Base-by-base conservation (phyloP, 1,139 yeast genomes). In the Meyerozyma guilliermondii region DNA sequence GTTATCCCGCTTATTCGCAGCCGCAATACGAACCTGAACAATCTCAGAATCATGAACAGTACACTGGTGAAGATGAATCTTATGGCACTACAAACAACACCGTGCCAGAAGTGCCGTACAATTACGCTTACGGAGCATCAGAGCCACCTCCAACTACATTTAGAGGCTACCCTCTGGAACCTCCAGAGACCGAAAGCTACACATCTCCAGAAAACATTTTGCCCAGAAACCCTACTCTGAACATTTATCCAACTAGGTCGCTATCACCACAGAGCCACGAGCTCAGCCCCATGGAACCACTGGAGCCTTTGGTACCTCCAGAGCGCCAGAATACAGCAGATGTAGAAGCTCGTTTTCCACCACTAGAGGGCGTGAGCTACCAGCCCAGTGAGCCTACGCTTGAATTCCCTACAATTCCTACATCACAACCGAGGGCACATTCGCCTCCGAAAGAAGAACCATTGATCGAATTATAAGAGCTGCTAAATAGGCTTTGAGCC, bases 381-480 rank as follows among this genome's bases (percentile, higher is more conserved):
- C 36, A 33, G 20, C 36, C 11, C n/a, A 16, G 14, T 18, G 36
- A 17, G 10, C 36, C 23, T 7, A 9, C 24, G 24, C 13, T 7
- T 6, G 14, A 3, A 4, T 33, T 33, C 14, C 36, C 36, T 18
- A 33, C 36, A 33, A 33, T 33, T 33, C 36, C 36, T 18, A 18
- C 24, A 6, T 18, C 36, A 9, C 14, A 9, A 10, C 36, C 36
- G 4, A 17, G 36, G 20, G 24, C 36, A 11, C 17, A 13, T 18
- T 16, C 36, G 24, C 24, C 36, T 8, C 23, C 36, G 13, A 8
- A 33, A 10, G 36, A 33, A 14, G 73, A 67, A 44, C 69, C 73
- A 22, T 59, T 67, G 46, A 67, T 67, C 48, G 73, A 67, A 42
- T 54, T 67, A 39, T 67, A 56, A 13, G 22, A 6, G 4, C 22